Percentiles rank a stretch among this genome's conserved stretches.
These are phyloP conservation scores for Mucor sp. DNA, from an alignment of 371 early-diverging fungal genomes.

Conservation along the genomic window DNA sequence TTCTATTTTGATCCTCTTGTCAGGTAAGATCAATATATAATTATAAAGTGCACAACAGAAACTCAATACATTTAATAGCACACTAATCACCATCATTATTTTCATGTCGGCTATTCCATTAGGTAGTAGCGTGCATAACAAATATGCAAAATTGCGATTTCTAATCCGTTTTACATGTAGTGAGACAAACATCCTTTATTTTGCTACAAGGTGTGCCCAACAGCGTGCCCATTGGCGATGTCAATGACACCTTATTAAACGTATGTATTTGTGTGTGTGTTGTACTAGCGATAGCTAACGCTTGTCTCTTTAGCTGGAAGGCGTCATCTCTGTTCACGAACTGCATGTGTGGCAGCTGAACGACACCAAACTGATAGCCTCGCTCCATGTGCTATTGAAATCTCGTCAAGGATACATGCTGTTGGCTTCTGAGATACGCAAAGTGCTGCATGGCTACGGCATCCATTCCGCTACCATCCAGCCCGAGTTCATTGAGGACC, in stretches of 20 bases:
- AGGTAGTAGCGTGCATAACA: constrained; percentile 23
- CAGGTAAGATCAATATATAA: constrained; percentile 27
- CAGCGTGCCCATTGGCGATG: constrained; percentile 63
- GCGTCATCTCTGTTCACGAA: constrained; percentile 83
- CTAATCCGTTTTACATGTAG: constrained; percentile 33
- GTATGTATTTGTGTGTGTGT: constrained; percentile 11
- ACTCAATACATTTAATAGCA: constrained; percentile 12
- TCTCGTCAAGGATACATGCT: constrained; percentile 60
- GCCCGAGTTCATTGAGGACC: constrained; percentile 76
- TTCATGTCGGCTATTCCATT: constrained; percentile 41
- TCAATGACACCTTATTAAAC: constrained; percentile 59
- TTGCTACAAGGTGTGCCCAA: constrained; percentile 87
- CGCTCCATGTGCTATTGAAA: constrained; percentile 79
- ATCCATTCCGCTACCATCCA: constrained; percentile 91
- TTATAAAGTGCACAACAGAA: background rate
- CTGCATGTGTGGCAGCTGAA: constrained; percentile 95
- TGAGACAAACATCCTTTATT: constrained; percentile 79
- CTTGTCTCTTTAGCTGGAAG: constrained; percentile 41
- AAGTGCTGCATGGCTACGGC: constrained; percentile 74
- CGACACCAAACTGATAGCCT: constrained; percentile 82
- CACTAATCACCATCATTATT: constrained; percentile 42
- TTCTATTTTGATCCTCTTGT: constrained; percentile 80
- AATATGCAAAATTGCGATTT: background rate
- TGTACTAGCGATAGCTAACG: background rate
- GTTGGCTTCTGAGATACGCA: constrained; percentile 71